Evolutionary conservation across 257 asterid genomes (phyloP), one percentile per base, ranked within the genome.

Genomic region (Eustoma russellianum): DNA sequence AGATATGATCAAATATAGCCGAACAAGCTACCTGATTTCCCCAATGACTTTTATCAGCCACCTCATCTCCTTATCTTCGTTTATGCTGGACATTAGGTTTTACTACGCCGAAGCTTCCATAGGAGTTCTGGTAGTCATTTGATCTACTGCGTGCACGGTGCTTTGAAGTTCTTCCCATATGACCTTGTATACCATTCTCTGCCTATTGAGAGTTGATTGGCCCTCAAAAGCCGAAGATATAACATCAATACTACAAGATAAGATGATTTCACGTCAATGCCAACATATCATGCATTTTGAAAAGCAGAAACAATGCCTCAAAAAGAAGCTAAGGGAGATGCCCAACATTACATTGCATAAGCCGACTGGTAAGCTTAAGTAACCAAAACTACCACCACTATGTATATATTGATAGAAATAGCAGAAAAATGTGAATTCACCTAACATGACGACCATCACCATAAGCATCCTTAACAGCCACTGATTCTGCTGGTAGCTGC

Each of bases 401-500:
- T 12, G 30, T 38, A 14, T 9, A 13, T 13, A 41, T 35, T 48
- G 5, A 15, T 9, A 2, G 17, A 46, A 9, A n/a, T 50, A 46
- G 15, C 24, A 0, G 7, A 15, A 48, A 38, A 15, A 50, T 5
- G 44, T 49, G 70, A 54, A 44, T 68, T 71, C 62, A 92, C 98
- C 95, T 80, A 19, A 92, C 93, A 77, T 92, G 99, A 43, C 99
- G 99, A 65, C 99, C 99, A 70, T 92, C 99, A 41, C 99, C 95
- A 52, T 74, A 75, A 12, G 93, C 83, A 75, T 92, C 98, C 74
- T 69, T 79, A 61, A 92, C 97, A 9, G 68, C 16, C 9, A 92
- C 99, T 5, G 82, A 74, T 16, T 85, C 99, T 38, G 99, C 99
- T 63, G 60, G 71, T 53, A 92, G 66, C 6, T 79, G 80, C 44